These are phyloP conservation scores for Diaporthe destruens DNA, from an alignment of 2,329 filamentous ascomycete species.

Conservation along the genomic window DNA sequence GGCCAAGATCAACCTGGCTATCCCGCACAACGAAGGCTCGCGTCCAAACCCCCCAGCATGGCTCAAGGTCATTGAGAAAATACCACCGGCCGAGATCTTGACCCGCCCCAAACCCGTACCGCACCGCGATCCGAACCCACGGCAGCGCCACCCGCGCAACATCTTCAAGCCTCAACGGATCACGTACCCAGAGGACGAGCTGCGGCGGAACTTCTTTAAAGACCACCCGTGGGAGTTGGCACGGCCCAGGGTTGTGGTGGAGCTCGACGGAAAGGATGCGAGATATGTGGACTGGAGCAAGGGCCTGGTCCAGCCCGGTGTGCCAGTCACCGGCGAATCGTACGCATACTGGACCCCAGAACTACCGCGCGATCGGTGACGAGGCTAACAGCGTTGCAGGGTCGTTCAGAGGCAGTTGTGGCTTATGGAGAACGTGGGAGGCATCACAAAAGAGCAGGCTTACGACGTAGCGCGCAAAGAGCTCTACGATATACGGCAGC, in stretches of 20 bases:
- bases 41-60: slow-evolving; percentile 58
- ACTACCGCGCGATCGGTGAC: neutral
- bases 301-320: slow-evolving; percentile 78
- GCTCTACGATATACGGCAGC: slow-evolving; percentile 87
- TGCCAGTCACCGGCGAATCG: slow-evolving; percentile 87
- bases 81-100: slow-evolving; percentile 70
- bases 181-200: slow-evolving; percentile 83
- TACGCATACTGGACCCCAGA: slow-evolving; percentile 55
- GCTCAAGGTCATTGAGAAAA: slow-evolving; percentile 63
- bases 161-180: slow-evolving; percentile 86
- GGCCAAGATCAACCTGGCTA: slow-evolving; percentile 52
- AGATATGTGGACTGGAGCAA: slow-evolving; percentile 83
- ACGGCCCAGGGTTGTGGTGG: slow-evolving; percentile 85
- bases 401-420: slow-evolving; percentile 93
- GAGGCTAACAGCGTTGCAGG: slow-evolving; percentile 59
- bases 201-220: slow-evolving; percentile 86
- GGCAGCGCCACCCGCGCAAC: slow-evolving; percentile 74
- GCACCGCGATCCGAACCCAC: slow-evolving; percentile 58
- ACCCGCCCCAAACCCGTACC: slow-evolving; percentile 65
- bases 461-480: slow-evolving; percentile 91
- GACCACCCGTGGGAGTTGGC: slow-evolving; percentile 99
- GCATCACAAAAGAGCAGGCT: slow-evolving; percentile 73
- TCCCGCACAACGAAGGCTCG: slow-evolving; percentile 47
- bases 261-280: slow-evolving; percentile 86
- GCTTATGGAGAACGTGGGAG: slow-evolving; percentile 75